Evolutionary conservation across 2,329 filamentous ascomycete genomes (phyloP).

Genomic region (Nectriaceae sp.): DNA sequence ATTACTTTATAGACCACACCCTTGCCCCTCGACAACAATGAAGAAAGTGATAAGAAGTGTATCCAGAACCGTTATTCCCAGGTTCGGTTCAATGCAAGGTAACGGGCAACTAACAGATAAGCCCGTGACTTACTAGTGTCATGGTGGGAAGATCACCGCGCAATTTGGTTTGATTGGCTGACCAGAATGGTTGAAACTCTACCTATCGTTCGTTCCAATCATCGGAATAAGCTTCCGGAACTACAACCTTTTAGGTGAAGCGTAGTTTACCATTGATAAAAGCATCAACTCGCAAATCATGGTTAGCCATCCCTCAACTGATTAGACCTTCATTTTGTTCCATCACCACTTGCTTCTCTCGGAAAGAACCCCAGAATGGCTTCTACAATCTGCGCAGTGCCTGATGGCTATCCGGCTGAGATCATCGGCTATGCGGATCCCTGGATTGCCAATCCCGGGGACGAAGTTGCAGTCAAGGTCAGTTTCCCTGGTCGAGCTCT

Average conservation of each 20-base stretch:
- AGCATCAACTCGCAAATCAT: background rate
- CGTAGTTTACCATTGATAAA: background rate
- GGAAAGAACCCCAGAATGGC: background rate
- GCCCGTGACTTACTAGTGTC: background rate
- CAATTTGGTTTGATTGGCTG: background rate
- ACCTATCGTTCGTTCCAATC: background rate
- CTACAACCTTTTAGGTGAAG: background rate
- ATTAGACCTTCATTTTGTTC: background rate
- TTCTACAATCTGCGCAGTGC: background rate
- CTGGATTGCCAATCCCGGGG: background rate
- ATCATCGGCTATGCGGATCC: slow-evolving; percentile 13
- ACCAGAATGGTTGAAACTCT: background rate
- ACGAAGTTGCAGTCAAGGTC: background rate
- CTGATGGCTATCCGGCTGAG: slow-evolving; percentile 1
- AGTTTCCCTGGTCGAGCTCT: background rate
- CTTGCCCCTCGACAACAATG: background rate
- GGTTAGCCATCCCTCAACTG: background rate
- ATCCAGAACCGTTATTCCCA: too few species aligned
- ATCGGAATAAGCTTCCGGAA: background rate
- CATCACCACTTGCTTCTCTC: background rate
- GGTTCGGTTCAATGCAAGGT: too few species aligned
- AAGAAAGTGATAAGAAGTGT: background rate
- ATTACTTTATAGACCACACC: background rate
- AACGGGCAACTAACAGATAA: background rate
- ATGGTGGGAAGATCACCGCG: background rate